phyloP scores from a whole-genome alignment of 306 rosid genomes.

The Cajanus cajan region DNA sequence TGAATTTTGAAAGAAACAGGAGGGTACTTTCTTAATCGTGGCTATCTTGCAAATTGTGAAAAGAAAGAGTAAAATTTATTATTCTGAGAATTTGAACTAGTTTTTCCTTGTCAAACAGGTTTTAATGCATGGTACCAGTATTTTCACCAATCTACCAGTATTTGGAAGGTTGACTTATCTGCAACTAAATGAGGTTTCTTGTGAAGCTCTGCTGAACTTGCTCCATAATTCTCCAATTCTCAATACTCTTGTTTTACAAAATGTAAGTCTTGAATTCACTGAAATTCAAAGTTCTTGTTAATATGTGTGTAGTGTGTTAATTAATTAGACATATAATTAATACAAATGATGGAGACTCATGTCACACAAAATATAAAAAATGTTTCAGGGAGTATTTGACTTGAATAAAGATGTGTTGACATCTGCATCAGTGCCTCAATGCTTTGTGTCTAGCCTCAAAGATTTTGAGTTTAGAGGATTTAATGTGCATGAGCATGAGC shows the following conservation, averaged over 20 bases:
- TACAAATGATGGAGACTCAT: neutral
- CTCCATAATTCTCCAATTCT: constrained; percentile 44
- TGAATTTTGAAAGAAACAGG: too few species aligned
- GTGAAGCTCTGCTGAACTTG: constrained; percentile 36
- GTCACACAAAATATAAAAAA: neutral
- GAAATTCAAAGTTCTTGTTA: neutral
- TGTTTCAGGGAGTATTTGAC: constrained; percentile 43
- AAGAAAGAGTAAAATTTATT: neutral
- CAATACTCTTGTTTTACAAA: constrained; percentile 32
- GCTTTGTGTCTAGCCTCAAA: constrained; percentile 36
- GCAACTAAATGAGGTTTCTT: constrained; percentile 37
- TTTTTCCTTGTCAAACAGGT: constrained; percentile 21
- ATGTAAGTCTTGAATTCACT: constrained; percentile 33
- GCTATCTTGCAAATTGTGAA: too few species aligned
- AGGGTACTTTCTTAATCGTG: too few species aligned
- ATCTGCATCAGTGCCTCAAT: constrained; percentile 28
- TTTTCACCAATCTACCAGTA: constrained; percentile 27
- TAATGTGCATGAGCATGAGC: constrained; percentile 31
- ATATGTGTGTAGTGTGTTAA: neutral
- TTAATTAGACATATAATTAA: neutral
- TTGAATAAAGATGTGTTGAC: constrained; percentile 24
- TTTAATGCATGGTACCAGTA: neutral
- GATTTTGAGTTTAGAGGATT: constrained; percentile 24
- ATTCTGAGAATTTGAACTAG: neutral
- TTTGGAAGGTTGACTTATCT: constrained; percentile 36